Evolutionary conservation across 139 green algal species (phyloP).

Genomic region (Pedinophyceae sp.): DNA sequence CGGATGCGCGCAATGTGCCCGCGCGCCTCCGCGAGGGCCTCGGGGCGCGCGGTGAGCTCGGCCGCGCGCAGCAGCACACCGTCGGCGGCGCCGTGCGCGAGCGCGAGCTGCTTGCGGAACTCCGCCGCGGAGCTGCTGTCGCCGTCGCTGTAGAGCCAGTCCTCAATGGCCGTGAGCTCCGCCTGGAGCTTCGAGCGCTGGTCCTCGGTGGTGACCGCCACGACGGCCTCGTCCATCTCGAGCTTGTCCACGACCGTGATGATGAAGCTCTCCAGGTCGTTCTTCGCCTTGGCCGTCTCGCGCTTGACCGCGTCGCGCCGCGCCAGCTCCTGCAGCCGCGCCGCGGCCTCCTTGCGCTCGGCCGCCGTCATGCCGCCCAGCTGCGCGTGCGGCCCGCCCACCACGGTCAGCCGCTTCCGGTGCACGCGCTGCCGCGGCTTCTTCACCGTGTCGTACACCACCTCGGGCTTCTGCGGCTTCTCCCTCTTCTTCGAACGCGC

Average conservation of each 20-base stretch:
- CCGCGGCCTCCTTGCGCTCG: slow-evolving; percentile 8
- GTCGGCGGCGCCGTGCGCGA: slow-evolving; percentile 32
- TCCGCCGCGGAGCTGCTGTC: slow-evolving; percentile 23
- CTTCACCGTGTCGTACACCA: slow-evolving; percentile 17
- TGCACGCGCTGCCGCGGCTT: slow-evolving; percentile 9
- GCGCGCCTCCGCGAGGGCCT: slow-evolving; percentile 10
- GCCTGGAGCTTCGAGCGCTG: slow-evolving; percentile 36
- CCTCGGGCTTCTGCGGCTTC: slow-evolving; percentile 13
- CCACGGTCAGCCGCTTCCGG: slow-evolving; percentile 3
- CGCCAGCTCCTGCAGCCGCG: background rate
- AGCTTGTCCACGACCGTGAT: slow-evolving; percentile 47
- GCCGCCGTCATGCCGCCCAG: slow-evolving; percentile 9
- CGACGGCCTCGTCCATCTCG: slow-evolving; percentile 20
- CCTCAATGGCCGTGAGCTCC: slow-evolving; percentile 55
- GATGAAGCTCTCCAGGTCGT: slow-evolving; percentile 84
- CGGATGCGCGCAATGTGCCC: slow-evolving; percentile 21
- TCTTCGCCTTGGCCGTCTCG: slow-evolving; percentile 45
- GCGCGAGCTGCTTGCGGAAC: slow-evolving; percentile 22
- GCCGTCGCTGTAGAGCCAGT: slow-evolving; percentile 86
- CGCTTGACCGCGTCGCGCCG: slow-evolving; percentile 36
- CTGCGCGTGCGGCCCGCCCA: background rate
- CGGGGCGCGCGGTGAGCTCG: slow-evolving; percentile 27
- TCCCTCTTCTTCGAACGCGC: slow-evolving; percentile 17
- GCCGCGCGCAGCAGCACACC: slow-evolving; percentile 21
- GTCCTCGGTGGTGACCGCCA: slow-evolving; percentile 55